Percentiles rank a stretch among this genome's conserved stretches.
phyloP scores from a whole-genome alignment of 1,284 basidiomycete genomes.

The Phellopilus nigrolimitatus region DNA sequence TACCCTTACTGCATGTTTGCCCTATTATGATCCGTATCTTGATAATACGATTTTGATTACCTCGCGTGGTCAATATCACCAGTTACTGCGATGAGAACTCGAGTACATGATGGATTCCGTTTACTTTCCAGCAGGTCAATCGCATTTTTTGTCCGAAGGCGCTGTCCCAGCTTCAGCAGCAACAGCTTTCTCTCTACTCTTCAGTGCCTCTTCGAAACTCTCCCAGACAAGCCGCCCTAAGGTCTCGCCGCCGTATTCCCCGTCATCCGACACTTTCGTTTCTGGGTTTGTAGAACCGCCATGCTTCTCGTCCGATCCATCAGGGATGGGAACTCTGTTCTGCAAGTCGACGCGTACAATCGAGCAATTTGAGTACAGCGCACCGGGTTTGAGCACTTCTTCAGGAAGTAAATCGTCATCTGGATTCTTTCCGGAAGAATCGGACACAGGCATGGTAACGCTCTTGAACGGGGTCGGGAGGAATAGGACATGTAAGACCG shows the following conservation, averaged over 20 bases:
- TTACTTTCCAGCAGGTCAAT: too few relatives aligned
- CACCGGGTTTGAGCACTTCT: constrained; percentile 27
- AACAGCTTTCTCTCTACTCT: constrained; percentile 39
- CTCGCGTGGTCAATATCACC: too few relatives aligned
- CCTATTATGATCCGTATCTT: too few relatives aligned
- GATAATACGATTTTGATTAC: too few relatives aligned
- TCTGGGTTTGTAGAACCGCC: neutral
- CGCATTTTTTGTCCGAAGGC: neutral
- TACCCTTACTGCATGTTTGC: too few relatives aligned
- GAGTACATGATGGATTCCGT: too few relatives aligned
- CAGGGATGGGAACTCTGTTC: neutral
- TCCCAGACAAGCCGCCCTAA: constrained; percentile 71
- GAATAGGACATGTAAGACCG: constrained; percentile 66
- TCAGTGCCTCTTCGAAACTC: constrained; percentile 57
- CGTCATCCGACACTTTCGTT: constrained; percentile 46
- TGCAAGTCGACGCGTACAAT: constrained; percentile 22
- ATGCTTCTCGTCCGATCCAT: constrained; percentile 13
- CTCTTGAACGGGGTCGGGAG: constrained; percentile 69
- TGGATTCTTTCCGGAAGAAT: neutral
- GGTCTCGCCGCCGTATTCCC: constrained; percentile 61
- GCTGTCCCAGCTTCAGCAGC: neutral
- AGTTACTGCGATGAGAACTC: too few relatives aligned
- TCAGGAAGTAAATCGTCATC: constrained; percentile 15
- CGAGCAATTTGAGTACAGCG: constrained; percentile 28
- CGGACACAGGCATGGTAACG: constrained; percentile 22